Evolutionary conservation across 345 rosid genomes (phyloP).

Genomic region (Dimocarpus longan): DNA sequence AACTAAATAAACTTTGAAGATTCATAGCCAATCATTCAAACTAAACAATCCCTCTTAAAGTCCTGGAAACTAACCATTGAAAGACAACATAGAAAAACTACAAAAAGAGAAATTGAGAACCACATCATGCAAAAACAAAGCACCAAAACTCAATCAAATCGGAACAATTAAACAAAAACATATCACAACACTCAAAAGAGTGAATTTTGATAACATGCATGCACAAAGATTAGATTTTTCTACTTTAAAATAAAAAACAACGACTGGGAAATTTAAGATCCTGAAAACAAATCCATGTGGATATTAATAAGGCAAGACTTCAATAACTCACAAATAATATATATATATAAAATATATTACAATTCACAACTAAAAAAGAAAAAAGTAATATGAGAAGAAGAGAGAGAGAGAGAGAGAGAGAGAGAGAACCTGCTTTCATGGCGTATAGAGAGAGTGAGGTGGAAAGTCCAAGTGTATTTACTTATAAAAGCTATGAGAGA

Average conservation of each 20-base stretch:
- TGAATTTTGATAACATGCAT: background rate
- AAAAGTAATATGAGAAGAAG: constrained; percentile 10
- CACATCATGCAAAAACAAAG: background rate
- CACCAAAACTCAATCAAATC: constrained; percentile 14
- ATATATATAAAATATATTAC: background rate
- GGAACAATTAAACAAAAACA: constrained; percentile 7
- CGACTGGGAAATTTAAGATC: constrained; percentile 1
- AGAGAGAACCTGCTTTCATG: constrained; percentile 30
- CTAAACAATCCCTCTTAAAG: background rate
- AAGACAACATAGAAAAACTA: background rate
- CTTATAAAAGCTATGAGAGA: constrained; percentile 14
- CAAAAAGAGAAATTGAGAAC: background rate
- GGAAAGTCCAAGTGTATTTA: constrained; percentile 24
- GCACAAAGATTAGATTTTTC: background rate
- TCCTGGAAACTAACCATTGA: background rate
- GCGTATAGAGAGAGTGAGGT: constrained; percentile 12
- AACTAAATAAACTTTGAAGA: background rate
- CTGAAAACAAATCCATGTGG: constrained; percentile 1
- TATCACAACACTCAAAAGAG: background rate
- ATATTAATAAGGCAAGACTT: background rate
- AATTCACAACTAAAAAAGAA: background rate
- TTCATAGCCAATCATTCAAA: constrained; percentile 18
- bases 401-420: constrained; percentile 18
- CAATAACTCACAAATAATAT: background rate
- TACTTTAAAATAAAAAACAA: background rate